Percentiles rank a stretch among this genome's conserved stretches.
Evolutionary conservation across 306 rosid species (phyloP).

Genomic region (Fragaria ananassa): DNA sequence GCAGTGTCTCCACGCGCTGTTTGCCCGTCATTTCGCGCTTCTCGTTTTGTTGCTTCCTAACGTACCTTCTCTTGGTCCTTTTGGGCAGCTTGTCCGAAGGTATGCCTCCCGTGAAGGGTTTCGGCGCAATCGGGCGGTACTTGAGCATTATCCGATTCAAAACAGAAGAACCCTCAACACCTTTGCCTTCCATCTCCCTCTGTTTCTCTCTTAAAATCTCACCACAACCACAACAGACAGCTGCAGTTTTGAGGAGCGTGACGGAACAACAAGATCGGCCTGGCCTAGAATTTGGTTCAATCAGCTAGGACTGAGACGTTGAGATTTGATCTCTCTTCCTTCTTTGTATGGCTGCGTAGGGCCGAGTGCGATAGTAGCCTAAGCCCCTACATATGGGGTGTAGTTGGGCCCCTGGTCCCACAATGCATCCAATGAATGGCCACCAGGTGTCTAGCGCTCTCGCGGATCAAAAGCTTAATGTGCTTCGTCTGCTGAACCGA

Average conservation of each 20-base stretch:
- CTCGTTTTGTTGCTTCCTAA: conserved; percentile 23
- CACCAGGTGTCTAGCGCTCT: not conserved
- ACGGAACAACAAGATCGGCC: too few relatives aligned
- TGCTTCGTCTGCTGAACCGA: not conserved
- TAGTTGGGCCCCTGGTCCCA: not conserved
- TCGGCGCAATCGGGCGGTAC: conserved; percentile 80
- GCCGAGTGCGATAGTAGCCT: too few relatives aligned
- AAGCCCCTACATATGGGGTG: too few relatives aligned
- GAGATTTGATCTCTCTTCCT: not conserved
- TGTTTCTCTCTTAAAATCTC: not conserved
- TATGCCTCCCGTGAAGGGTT: conserved; percentile 37
- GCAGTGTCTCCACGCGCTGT: conserved; percentile 26
- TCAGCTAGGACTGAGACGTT: too few relatives aligned
- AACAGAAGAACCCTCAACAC: not conserved
- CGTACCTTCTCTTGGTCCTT: conserved; percentile 59
- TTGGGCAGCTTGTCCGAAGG: conserved; percentile 2
- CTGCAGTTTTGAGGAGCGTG: too few relatives aligned
- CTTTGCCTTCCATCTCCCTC: not conserved
- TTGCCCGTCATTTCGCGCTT: not conserved
- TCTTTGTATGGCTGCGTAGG: too few relatives aligned
- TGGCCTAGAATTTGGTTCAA: too few relatives aligned
- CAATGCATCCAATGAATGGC: not conserved
- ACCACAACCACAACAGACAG: not conserved
- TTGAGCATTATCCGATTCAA: conserved; percentile 43
- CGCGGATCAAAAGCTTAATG: not conserved